Percentiles rank a stretch among this genome's conserved stretches.
Evolutionary conservation across 495 filamentous ascomycete species (phyloP).

Genomic region (Oleoguttula mirabilis): DNA sequence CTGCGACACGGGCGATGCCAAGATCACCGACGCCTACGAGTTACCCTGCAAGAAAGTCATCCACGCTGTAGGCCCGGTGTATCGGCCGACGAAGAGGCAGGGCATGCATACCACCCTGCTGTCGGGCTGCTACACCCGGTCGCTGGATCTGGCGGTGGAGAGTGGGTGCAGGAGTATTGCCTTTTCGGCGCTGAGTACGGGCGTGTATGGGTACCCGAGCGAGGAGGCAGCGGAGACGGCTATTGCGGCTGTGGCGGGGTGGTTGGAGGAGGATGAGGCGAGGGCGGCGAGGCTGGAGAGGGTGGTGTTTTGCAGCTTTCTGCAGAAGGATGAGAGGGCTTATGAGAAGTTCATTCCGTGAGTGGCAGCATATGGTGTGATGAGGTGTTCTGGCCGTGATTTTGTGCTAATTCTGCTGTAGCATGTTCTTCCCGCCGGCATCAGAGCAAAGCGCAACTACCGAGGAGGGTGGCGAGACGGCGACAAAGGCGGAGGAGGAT

Average conservation of each 20-base stretch:
- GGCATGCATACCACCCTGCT: conserved; percentile 41
- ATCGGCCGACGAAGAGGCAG: conserved; percentile 32
- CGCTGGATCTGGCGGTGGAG: conserved; percentile 58
- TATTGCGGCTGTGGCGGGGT: conserved; percentile 54
- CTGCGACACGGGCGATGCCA: conserved; percentile 68
- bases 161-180: conserved; percentile 58
- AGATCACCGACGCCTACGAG: conserved; percentile 66
- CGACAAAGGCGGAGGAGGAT: not conserved
- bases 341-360: conserved; percentile 64
- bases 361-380: conserved; percentile 25
- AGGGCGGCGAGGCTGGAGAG: conserved; percentile 45
- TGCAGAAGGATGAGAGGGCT: conserved; percentile 58
- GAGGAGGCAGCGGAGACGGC: conserved; percentile 56
- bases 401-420: conserved; percentile 7
- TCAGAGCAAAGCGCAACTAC: not conserved
- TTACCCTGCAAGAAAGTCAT: conserved; percentile 71
- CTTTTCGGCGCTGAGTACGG: conserved; percentile 75
- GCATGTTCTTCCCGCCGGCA: conserved; percentile 27
- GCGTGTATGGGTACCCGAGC: conserved; percentile 80
- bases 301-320: conserved; percentile 73
- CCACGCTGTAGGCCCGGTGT: conserved; percentile 86
- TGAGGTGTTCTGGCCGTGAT: not conserved
- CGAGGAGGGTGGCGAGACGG: not conserved
- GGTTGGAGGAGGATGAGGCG: conserved; percentile 48
- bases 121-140: conserved; percentile 59